Conservation (phyloP, 345 rosid genomes). For the Durio zibethinus region DNA sequence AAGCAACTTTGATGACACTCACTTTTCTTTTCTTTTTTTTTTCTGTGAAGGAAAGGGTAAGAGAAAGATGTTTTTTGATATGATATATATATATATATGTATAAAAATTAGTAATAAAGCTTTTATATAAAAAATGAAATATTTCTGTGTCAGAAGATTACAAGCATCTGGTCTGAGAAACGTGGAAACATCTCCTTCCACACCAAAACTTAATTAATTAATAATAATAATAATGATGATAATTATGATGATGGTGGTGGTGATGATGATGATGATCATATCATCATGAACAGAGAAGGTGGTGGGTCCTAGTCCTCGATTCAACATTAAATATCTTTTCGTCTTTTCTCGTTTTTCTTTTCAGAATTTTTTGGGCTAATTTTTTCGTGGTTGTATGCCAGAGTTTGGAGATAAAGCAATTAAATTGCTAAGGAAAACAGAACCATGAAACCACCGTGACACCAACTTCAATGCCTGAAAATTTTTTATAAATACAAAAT, state of each 20-base stretch:
- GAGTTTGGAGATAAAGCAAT: constrained; percentile 58
- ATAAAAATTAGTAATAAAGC: too few relatives aligned
- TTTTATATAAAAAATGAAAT: neutral
- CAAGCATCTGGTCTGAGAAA: constrained; percentile 68
- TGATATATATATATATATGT: neutral
- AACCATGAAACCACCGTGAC: constrained; percentile 49
- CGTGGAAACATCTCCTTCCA: constrained; percentile 85
- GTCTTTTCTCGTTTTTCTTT: constrained; percentile 29
- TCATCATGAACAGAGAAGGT: constrained; percentile 14
- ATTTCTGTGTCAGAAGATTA: constrained; percentile 48
- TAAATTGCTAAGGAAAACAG: constrained; percentile 34
- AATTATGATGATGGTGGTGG: neutral
- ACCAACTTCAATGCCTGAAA: constrained; percentile 33
- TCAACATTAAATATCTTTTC: constrained; percentile 45
- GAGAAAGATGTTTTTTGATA: neutral
- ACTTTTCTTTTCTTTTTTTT: neutral
- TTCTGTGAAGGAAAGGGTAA: neutral
- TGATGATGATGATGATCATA: constrained; percentile 41
- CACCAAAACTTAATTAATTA: constrained; percentile 34
- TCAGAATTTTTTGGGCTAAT: neutral
- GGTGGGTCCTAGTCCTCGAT: constrained; percentile 31
- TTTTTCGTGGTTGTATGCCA: constrained; percentile 45
- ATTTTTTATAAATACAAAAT: constrained; percentile 4
- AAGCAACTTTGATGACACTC: constrained; percentile 14
- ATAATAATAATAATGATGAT: constrained; percentile 16